Evolutionary conservation across 2,329 filamentous ascomycete genomes (phyloP), one percentile per base, ranked within the genome.

Genomic region (Fusarium mangiferae): DNA sequence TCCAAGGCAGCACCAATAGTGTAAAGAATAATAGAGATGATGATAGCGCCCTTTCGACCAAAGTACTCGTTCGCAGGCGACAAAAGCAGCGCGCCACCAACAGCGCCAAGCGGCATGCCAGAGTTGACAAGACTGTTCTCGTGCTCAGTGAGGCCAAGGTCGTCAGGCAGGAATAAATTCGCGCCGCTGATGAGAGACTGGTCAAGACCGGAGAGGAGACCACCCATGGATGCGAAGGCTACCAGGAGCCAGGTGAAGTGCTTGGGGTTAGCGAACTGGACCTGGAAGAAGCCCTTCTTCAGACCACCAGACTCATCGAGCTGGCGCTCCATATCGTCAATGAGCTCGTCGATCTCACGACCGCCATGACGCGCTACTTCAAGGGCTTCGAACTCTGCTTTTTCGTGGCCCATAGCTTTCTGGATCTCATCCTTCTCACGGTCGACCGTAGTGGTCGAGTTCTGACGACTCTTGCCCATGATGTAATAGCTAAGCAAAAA

Each of bases 191-290:
- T 94, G 63, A 94, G 84, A 51, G 90, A 92, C 81, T 94, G 92
- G 78, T 94, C 92, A 26, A 94, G 85, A 68, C 92, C 92, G 4
- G 90, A 93, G 1, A 94, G 87, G 28, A 94, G 83, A 79, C 92
- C 92, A 56, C 92, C 92, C 90, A 94, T 92, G 22, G 90, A 92
- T n/a, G 92, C 92, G 75, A 94, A 94, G 3, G 87, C 89, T 49
- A 93, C 90, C 20, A 93, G 85, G 22, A 92, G 82, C 84, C 87
- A 92, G 33, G 91, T 94, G 80, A 93, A 94, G 62, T 82, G 78
- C 77, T 90, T 88, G 0, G 91, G 90, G 79, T 92, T 87, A 57
- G 68, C 56, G 26, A 93, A 90, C 41, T 88, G 82, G 48, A 92
- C 71, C 45, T 91, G 84, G 77, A 90, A 89, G 70, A 85, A 83